Evolutionary conservation across 1,139 yeast genomes (phyloP).

Genomic region (Arxiozyma bovina): DNA sequence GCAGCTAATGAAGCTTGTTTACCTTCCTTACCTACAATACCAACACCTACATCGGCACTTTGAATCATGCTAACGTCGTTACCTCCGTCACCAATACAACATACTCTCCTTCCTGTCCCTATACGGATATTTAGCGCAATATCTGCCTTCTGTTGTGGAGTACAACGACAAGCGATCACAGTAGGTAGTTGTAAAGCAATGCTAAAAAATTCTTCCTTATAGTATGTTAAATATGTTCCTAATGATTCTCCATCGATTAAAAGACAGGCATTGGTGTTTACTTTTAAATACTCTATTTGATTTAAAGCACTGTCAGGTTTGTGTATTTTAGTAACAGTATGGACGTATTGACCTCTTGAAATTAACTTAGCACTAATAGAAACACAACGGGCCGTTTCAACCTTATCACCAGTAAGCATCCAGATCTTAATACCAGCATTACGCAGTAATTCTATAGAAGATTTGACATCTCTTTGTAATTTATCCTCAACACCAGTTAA

Average conservation of each 20-base stretch:
- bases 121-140: slow-evolving; percentile 73
- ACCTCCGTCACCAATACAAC: slow-evolving; percentile 99
- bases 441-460: slow-evolving; percentile 81
- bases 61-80: slow-evolving; percentile 99
- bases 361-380: slow-evolving; percentile 89
- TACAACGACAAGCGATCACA: slow-evolving; percentile 94
- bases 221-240: slow-evolving; percentile 54
- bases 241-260: slow-evolving; percentile 92
- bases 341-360: slow-evolving; percentile 88
- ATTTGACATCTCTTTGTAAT: slow-evolving; percentile 80
- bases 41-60: slow-evolving; percentile 97
- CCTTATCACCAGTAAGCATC: slow-evolving; percentile 99
- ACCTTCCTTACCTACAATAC: slow-evolving; percentile 98
- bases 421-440: slow-evolving; percentile 96
- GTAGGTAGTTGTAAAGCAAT: slow-evolving; percentile 75
- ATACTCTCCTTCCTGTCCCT: slow-evolving; percentile 78
- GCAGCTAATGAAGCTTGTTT: slow-evolving; percentile 96
- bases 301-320: slow-evolving; percentile 59
- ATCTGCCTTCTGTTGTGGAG: slow-evolving; percentile 98
- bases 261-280: slow-evolving; percentile 65
- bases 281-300: slow-evolving; percentile 60
- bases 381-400: slow-evolving; percentile 95
- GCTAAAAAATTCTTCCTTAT: slow-evolving; percentile 62
- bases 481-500: slow-evolving; percentile 97
- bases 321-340: slow-evolving; percentile 61